Evolutionary conservation across 1,284 basidiomycete genomes (phyloP).

Genomic region (Amylostereum areolatum): DNA sequence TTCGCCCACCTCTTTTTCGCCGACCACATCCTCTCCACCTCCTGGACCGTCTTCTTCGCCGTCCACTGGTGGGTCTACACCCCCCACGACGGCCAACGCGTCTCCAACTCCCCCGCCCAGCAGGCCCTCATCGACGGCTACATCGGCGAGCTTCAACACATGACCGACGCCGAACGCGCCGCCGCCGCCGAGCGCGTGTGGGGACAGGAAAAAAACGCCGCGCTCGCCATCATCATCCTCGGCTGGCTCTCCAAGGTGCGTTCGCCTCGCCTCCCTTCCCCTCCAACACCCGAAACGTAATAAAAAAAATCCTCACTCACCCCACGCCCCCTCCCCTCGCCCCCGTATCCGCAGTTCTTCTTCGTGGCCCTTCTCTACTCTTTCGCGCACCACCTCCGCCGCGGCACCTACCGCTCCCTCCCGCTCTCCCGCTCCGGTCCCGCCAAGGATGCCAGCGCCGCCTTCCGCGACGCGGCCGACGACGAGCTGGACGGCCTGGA

Average conservation of each 20-base stretch:
- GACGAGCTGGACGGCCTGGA: slow-evolving; percentile 47
- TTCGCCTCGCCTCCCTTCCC: slow-evolving; percentile 7
- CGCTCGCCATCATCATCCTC: slow-evolving; percentile 69
- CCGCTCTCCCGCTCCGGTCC: slow-evolving; percentile 50
- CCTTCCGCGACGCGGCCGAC: slow-evolving; percentile 40
- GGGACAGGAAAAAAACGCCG: slow-evolving; percentile 84
- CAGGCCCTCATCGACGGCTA: slow-evolving; percentile 68
- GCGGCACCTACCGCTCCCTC: slow-evolving; percentile 84
- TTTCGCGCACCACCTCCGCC: slow-evolving; percentile 89
- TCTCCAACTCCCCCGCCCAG: slow-evolving; percentile 82
- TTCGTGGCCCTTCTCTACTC: slow-evolving; percentile 91
- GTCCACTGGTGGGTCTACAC: slow-evolving; percentile 87
- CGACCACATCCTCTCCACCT: slow-evolving; percentile 90
- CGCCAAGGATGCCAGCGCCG: slow-evolving; percentile 21
- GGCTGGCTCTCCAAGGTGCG: slow-evolving; percentile 90
- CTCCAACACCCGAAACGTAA: background rate
- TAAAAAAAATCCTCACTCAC: background rate
- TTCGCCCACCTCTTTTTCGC: slow-evolving; percentile 91
- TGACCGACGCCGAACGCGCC: slow-evolving; percentile 60
- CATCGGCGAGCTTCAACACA: slow-evolving; percentile 39
- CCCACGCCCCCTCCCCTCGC: background rate
- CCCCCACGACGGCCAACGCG: slow-evolving; percentile 82
- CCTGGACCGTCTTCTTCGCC: slow-evolving; percentile 90
- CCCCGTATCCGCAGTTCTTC: slow-evolving; percentile 62
- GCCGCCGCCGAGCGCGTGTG: slow-evolving; percentile 78